Evolutionary conservation across 768 basidiomycete genomes (phyloP), one percentile per base, ranked within the genome.

Genomic region (Termitomyces sp.): DNA sequence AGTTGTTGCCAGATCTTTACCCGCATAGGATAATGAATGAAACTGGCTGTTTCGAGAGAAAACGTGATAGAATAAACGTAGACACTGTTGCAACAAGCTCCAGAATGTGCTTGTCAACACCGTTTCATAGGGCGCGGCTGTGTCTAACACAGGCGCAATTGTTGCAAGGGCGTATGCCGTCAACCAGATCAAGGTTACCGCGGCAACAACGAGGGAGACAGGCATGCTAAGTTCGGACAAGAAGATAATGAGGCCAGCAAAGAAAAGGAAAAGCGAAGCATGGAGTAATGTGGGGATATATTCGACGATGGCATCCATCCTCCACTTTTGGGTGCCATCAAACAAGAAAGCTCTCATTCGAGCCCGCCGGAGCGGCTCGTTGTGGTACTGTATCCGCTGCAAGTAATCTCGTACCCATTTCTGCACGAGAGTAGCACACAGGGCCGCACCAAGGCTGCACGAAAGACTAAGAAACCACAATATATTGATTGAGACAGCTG

Each of bases 401-500:
- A 48, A 14, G 33, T 56, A 60, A 20, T 56, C 44, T 45, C 51
- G 30, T 3, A 53, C 44, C 56, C 44, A 52, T 35, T 52, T 51
- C n/a, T 52, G 56, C 11, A 52, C 50, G n/a, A 71, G 56, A 35
- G 68, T 72, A 14, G 65, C 68, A 22, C 68, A 44, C 22, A 71
- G 55, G 6, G 66, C 70, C 13, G 67, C 60, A 10, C 65, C 60
- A 16, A 72, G 62, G 41, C 65, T 67, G 52, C 69, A 61, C 1
- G 65, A 48, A 11, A 72, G 63, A 40, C 68, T 69, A 54, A 70
- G 62, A 46, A 71, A 71, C 70, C 69, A 70, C 22, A 68, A 61
- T 13, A 69, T 58, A 46, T 71, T 71, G 33, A 72, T 58, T 10
- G 65, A 54, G 33, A 70, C 54, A 35, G 58, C 65, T 26, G 65